Evolutionary conservation across 441 rosid genomes (phyloP).

Genomic region (Dalechampia spathulata): DNA sequence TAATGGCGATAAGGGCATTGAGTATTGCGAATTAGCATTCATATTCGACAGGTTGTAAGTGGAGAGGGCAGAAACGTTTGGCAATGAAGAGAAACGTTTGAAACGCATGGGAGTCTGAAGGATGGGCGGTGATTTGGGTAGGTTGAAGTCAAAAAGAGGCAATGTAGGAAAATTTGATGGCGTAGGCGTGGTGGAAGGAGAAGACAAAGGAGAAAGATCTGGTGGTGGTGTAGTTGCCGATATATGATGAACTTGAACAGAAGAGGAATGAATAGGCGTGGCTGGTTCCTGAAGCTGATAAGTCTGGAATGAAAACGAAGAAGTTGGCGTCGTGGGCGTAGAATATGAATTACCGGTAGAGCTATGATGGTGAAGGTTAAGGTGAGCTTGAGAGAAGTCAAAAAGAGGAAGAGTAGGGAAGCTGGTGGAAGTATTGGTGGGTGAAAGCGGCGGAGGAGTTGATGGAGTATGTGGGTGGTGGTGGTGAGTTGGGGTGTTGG

Average conservation of each 20-base stretch:
- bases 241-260: no score
- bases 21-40: conserved; percentile 13
- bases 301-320: conserved; percentile 43
- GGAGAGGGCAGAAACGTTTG: neutral
- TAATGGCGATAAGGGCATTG: conserved; percentile 33
- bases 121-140: conserved; percentile 44
- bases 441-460: conserved; percentile 29
- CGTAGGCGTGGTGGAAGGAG: conserved; percentile 25
- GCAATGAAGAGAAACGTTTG: conserved; percentile 27
- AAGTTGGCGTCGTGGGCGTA: conserved; percentile 27
- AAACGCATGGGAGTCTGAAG: conserved; percentile 40
- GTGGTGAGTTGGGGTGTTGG: conserved; percentile 10
- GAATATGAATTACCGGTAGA: conserved; percentile 18
- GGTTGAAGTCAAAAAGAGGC: conserved; percentile 40
- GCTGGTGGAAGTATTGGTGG: conserved; percentile 7
- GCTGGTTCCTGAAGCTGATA: no score
- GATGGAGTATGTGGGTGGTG: conserved; percentile 18
- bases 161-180: conserved; percentile 18
- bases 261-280: no score
- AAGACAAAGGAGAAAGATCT: conserved; percentile 33
- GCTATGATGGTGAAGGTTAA: conserved; percentile 23
- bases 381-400: conserved; percentile 10
- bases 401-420: conserved; percentile 12
- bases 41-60: no score
- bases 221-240: conserved; percentile 34